phyloP scores from a whole-genome alignment of 805 yeast species.

The Candida tibetensis region DNA sequence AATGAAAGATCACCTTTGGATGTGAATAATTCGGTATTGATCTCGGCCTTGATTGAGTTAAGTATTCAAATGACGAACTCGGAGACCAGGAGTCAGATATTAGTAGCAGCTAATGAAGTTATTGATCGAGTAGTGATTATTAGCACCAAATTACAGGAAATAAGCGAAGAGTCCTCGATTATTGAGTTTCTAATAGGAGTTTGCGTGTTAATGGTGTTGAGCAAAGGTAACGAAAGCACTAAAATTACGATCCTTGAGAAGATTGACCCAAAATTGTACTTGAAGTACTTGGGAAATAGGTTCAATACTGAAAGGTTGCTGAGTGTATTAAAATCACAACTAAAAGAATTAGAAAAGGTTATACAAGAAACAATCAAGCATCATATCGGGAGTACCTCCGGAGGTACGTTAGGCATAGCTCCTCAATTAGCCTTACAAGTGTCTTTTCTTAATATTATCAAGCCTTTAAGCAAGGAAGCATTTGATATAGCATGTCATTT shows the following conservation, averaged over 20 bases:
- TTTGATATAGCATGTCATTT: background rate
- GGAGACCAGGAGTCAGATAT: background rate
- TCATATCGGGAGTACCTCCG: too few relatives aligned
- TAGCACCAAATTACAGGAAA: background rate
- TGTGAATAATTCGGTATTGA: slow-evolving; percentile 2
- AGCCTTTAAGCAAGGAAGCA: background rate
- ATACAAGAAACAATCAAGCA: background rate
- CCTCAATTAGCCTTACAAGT: background rate
- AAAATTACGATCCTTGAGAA: background rate
- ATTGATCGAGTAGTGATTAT: background rate
- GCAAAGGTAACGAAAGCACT: background rate
- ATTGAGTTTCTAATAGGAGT: background rate
- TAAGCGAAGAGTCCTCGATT: background rate
- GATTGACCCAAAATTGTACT: background rate
- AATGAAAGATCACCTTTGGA: slow-evolving; percentile 1
- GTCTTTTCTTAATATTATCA: background rate
- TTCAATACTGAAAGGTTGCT: background rate
- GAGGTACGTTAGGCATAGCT: too few relatives aligned
- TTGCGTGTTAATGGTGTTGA: background rate
- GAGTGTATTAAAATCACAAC: background rate
- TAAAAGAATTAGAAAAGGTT: background rate
- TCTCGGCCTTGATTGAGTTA: slow-evolving; percentile 11
- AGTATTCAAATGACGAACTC: background rate
- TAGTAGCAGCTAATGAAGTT: background rate
- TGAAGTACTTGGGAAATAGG: background rate